Evolutionary conservation across 257 asterid species (phyloP).

Genomic region (Solanum chiquidenum): DNA sequence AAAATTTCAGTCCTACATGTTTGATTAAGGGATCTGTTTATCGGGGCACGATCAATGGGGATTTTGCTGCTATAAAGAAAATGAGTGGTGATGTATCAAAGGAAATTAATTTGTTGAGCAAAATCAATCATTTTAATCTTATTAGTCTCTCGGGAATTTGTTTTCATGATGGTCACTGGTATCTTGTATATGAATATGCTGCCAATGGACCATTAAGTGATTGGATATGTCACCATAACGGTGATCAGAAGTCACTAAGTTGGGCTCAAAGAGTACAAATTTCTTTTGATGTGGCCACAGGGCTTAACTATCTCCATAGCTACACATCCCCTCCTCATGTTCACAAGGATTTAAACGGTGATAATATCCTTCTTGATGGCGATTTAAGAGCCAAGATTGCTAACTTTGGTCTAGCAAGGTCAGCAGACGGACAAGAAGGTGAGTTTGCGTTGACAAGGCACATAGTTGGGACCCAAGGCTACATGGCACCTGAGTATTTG

Average conservation of each 20-base stretch:
- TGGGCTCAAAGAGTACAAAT: constrained; percentile 71
- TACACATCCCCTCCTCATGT: constrained; percentile 71
- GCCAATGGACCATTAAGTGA: constrained; percentile 53
- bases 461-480: constrained; percentile 86
- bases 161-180: constrained; percentile 67
- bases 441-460: constrained; percentile 77
- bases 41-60: constrained; percentile 67
- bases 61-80: constrained; percentile 79
- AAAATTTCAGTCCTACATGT: constrained; percentile 42
- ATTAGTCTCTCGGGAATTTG: constrained; percentile 78
- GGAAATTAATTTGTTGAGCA: constrained; percentile 61
- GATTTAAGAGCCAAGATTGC: constrained; percentile 69
- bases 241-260: constrained; percentile 10
- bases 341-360: constrained; percentile 67
- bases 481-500: constrained; percentile 96
- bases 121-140: constrained; percentile 82
- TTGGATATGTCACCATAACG: constrained; percentile 25
- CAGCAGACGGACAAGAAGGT: constrained; percentile 60
- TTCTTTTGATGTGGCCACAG: constrained; percentile 62
- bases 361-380: constrained; percentile 53
- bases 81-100: constrained; percentile 75
- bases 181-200: constrained; percentile 80
- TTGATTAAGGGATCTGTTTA: constrained; percentile 66
- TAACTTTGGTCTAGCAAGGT: constrained; percentile 61
- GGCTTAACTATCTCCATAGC: constrained; percentile 75